These are phyloP conservation scores for Rhizophora mangle DNA, from an alignment of 345 rosid genomes.

Conservation along the genomic window DNA sequence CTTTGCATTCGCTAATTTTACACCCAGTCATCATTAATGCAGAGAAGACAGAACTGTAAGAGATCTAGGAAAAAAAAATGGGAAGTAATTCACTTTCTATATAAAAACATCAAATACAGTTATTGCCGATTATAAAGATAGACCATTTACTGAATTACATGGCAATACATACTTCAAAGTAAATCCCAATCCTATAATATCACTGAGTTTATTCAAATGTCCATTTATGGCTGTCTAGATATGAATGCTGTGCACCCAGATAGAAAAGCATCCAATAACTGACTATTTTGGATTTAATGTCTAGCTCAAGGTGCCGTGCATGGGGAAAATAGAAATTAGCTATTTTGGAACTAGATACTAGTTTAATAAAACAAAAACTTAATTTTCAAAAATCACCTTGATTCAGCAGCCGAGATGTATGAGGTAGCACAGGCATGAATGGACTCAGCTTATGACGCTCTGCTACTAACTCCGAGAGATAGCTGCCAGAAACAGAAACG, in stretches of 20 bases:
- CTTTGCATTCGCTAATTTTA: neutral
- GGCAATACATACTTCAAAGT: too few species aligned
- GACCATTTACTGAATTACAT: too few species aligned
- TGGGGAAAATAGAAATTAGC: neutral
- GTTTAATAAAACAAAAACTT: neutral
- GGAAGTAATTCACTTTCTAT: neutral
- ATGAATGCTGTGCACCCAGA: too few species aligned
- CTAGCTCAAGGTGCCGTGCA: neutral
- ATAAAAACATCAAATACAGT: neutral
- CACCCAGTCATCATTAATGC: neutral
- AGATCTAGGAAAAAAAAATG: neutral
- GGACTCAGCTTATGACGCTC: conserved; percentile 78
- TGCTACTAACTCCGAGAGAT: conserved; percentile 67
- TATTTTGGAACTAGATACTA: neutral
- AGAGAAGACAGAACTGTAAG: too few species aligned
- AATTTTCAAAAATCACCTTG: conserved; percentile 55
- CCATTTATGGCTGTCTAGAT: too few species aligned
- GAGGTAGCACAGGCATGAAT: conserved; percentile 66
- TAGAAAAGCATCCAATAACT: too few species aligned
- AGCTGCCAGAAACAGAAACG: conserved; percentile 35
- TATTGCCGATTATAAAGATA: too few species aligned
- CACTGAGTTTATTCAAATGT: too few species aligned
- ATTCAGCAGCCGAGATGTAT: conserved; percentile 54
- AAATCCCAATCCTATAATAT: too few species aligned
- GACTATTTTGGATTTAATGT: neutral